These are phyloP conservation scores for Exserohilum turcica DNA, from an alignment of 2,329 filamentous ascomycete species.

Conservation along the genomic window DNA sequence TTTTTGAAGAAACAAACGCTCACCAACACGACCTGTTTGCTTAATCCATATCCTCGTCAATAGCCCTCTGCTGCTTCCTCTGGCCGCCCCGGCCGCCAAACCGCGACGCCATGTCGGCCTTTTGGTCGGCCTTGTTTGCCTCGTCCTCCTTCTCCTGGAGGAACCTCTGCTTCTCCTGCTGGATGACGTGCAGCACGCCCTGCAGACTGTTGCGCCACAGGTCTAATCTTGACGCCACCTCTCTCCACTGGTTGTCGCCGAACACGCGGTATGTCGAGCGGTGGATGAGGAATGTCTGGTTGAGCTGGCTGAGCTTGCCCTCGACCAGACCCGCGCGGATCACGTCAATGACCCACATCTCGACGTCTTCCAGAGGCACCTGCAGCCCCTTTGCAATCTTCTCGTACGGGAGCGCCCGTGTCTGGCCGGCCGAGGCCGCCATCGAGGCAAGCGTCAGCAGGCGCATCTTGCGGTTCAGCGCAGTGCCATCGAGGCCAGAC, in stretches of 20 bases:
- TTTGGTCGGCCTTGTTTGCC: constrained; percentile 71
- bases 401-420: constrained; percentile 85
- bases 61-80: constrained; percentile 39
- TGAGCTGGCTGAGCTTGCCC: constrained; percentile 92
- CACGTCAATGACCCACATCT: constrained; percentile 98
- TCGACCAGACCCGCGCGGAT: constrained; percentile 95
- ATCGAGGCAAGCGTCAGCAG: constrained; percentile 90
- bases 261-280: constrained; percentile 96
- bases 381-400: constrained; percentile 84
- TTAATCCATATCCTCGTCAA: constrained; percentile 47
- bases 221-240: constrained; percentile 87
- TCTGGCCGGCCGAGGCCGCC: constrained; percentile 75
- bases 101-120: constrained; percentile 52
- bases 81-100: constrained; percentile 32
- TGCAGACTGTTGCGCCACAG: constrained; percentile 85
- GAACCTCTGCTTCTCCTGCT: constrained; percentile 79
- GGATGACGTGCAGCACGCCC: constrained; percentile 77
- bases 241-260: constrained; percentile 96
- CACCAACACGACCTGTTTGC: constrained; percentile 12
- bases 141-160: constrained; percentile 78
- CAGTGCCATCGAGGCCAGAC: constrained; percentile 70
- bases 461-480: constrained; percentile 92
- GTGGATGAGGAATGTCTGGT: constrained; percentile 92
- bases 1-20: constrained; percentile 25
- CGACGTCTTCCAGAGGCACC: constrained; percentile 81